Percentiles rank a stretch among this genome's conserved stretches.
phyloP scores from a whole-genome alignment of 768 basidiomycete species.

The Nidularia sp. region DNA sequence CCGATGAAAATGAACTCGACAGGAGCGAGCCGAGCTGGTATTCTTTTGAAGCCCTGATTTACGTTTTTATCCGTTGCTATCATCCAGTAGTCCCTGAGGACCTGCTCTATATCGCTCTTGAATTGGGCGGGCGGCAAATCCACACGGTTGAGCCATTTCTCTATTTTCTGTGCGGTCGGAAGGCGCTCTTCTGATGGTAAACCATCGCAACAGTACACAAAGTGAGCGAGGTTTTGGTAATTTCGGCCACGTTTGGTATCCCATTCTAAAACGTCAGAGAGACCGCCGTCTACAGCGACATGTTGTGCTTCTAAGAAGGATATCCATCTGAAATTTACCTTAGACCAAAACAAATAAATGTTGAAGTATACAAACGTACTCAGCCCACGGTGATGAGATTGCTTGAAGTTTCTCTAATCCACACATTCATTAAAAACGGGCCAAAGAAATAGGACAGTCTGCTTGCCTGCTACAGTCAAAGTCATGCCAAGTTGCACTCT shows the following conservation, averaged over 20 bases:
- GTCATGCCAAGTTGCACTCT: constrained; percentile 79
- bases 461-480: constrained; percentile 66
- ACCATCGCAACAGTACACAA: constrained; percentile 64
- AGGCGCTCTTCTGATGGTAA: constrained; percentile 42
- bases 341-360: not conserved
- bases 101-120: constrained; percentile 47
- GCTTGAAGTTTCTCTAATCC: constrained; percentile 74
- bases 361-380: constrained; percentile 21
- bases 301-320: constrained; percentile 51
- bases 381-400: constrained; percentile 64
- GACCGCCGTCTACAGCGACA: constrained; percentile 54
- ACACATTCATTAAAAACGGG: not conserved
- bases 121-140: constrained; percentile 43
- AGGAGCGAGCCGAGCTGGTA: constrained; percentile 63
- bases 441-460: not conserved
- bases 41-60: constrained; percentile 45
- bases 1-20: constrained; percentile 82
- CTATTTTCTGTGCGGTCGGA: constrained; percentile 54
- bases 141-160: constrained; percentile 43
- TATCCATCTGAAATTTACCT: constrained; percentile 45
- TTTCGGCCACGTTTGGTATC: constrained; percentile 69
- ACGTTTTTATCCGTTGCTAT: constrained; percentile 39
- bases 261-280: constrained; percentile 53
- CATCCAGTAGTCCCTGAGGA: constrained; percentile 49
- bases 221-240: constrained; percentile 69